phyloP scores from a whole-genome alignment of 2,329 filamentous ascomycete species.

The Cladosporium sp. region DNA sequence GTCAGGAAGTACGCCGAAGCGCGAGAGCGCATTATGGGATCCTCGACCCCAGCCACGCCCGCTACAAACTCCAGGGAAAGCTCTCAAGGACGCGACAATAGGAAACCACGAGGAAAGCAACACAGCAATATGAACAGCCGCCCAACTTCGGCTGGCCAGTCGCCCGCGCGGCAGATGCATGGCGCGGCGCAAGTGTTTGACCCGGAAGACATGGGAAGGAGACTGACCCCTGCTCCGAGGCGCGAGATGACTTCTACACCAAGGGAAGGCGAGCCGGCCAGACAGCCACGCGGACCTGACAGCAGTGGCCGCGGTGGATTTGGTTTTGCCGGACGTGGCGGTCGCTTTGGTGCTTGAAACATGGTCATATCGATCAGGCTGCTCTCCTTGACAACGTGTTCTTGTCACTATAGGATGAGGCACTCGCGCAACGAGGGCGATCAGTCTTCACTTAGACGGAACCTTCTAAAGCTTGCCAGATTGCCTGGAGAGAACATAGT shows the following conservation, averaged over 20 bases:
- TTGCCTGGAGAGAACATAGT: too few relatives aligned
- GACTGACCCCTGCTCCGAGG: constrained; percentile 50
- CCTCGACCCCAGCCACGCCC: constrained; percentile 32
- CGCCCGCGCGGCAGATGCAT: constrained; percentile 29
- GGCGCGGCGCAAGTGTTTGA: constrained; percentile 64
- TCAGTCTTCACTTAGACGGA: too few relatives aligned
- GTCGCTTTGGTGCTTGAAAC: constrained; percentile 2
- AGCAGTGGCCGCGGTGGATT: constrained; percentile 71
- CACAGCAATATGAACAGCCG: constrained; percentile 35
- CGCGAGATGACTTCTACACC: constrained; percentile 40
- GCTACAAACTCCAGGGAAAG: constrained; percentile 23
- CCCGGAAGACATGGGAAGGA: constrained; percentile 58
- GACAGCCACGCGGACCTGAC: constrained; percentile 75
- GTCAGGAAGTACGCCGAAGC: constrained; percentile 86
- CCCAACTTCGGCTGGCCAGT: constrained; percentile 32
- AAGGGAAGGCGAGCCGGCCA: constrained; percentile 64
- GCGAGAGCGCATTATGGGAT: constrained; percentile 80
- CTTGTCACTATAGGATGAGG: too few relatives aligned
- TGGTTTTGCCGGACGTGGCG: constrained; percentile 31
- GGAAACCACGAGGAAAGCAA: constrained; percentile 20
- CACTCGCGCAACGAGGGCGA: too few relatives aligned
- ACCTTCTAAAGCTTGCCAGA: too few relatives aligned
- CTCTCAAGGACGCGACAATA: constrained; percentile 26
- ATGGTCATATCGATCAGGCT: too few relatives aligned
- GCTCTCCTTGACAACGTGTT: too few relatives aligned